Evolutionary conservation across 2,329 filamentous ascomycete genomes (phyloP).

Genomic region (Ophiostoma novo-ulmi): DNA sequence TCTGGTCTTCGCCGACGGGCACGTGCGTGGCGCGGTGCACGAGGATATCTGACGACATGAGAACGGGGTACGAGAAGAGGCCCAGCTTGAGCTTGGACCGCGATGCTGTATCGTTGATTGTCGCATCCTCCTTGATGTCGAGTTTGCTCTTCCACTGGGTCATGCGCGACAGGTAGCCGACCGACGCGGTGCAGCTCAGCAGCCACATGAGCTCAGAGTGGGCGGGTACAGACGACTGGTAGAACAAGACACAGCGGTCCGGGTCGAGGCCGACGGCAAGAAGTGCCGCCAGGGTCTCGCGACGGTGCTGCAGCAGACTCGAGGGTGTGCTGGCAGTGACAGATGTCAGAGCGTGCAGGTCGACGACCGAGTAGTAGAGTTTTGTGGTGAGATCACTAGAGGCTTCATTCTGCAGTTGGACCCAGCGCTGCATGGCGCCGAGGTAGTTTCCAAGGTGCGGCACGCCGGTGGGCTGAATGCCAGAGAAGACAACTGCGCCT

Average conservation of each 20-base stretch:
- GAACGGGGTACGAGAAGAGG: constrained; percentile 90
- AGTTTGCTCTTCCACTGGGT: constrained; percentile 98
- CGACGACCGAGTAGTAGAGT: constrained; percentile 81
- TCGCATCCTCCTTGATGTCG: constrained; percentile 52
- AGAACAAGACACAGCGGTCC: constrained; percentile 68
- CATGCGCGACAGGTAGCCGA: constrained; percentile 96
- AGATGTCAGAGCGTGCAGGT: constrained; percentile 83
- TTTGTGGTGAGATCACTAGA: constrained; percentile 39
- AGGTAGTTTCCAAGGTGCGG: constrained; percentile 95
- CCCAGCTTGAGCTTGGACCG: constrained; percentile 70
- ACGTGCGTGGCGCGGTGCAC: constrained; percentile 89
- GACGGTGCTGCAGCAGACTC: constrained; percentile 57
- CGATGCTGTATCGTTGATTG: constrained; percentile 51
- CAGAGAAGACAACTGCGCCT: constrained; percentile 69
- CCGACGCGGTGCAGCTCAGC: constrained; percentile 81
- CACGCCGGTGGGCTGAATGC: constrained; percentile 91
- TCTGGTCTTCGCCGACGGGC: constrained; percentile 92
- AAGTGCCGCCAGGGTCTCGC: constrained; percentile 71
- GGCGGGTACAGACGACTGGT: constrained; percentile 54
- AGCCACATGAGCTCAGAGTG: constrained; percentile 97
- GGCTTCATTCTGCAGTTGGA: constrained; percentile 65
- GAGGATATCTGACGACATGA: constrained; percentile 91
- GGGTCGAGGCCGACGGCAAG: constrained; percentile 81
- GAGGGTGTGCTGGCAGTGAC: constrained; percentile 33
- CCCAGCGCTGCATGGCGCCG: constrained; percentile 84